phyloP scores from a whole-genome alignment of 176 grass and related monocot species.

The Avena atlantica region DNA sequence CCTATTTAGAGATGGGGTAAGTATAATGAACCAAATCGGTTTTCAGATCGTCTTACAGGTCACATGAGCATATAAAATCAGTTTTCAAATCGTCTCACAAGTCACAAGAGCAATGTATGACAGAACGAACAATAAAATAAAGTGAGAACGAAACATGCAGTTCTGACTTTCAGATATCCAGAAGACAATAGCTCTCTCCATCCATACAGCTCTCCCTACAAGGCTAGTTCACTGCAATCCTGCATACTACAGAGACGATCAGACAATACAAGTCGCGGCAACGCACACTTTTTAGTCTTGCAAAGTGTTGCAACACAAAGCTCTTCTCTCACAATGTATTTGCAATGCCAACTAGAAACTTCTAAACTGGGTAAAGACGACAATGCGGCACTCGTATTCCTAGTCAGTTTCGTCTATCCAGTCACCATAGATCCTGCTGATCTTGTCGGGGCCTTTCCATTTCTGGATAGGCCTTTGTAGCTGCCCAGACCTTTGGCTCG shows the following conservation, averaged over 20 bases:
- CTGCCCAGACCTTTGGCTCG: constrained; percentile 67
- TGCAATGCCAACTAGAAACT: constrained; percentile 37
- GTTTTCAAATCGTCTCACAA: too few relatives aligned
- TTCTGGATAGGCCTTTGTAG: constrained; percentile 85
- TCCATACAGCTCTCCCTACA: constrained; percentile 15
- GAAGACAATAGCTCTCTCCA: too few relatives aligned
- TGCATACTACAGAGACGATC: constrained; percentile 35
- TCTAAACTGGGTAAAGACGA: constrained; percentile 2
- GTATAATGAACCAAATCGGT: too few relatives aligned
- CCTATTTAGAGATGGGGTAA: too few relatives aligned
- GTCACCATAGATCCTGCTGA: constrained; percentile 93
- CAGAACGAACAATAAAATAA: too few relatives aligned
- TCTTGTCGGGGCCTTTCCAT: constrained; percentile 97
- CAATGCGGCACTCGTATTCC: neutral
- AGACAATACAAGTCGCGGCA: constrained; percentile 13
- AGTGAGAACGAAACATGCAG: too few relatives aligned
- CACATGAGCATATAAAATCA: too few relatives aligned
- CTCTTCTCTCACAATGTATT: constrained; percentile 33
- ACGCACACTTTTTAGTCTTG: constrained; percentile 1
- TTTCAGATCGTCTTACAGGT: too few relatives aligned
- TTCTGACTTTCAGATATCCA: too few relatives aligned
- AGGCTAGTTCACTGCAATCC: neutral
- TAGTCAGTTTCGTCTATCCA: constrained; percentile 95
- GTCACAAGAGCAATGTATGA: too few relatives aligned
- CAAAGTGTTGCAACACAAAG: neutral